These are phyloP conservation scores for Quercus wislizeni DNA, from an alignment of 306 rosid genomes.

Conservation along the genomic window DNA sequence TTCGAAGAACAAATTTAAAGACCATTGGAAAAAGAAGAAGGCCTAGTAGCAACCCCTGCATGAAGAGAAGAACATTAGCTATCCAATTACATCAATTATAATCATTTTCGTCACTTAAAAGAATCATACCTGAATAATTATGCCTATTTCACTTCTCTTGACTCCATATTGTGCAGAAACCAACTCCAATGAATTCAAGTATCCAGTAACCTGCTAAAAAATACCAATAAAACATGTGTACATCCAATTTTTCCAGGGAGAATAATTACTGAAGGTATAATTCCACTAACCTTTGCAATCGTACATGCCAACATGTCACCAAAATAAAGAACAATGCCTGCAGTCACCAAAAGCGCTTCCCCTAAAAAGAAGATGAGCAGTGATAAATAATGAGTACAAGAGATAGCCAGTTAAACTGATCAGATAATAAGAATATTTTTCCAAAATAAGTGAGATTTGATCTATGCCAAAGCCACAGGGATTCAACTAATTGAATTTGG, in stretches of 20 bases:
- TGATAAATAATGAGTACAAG: slow-evolving; percentile 3
- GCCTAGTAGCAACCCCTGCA: slow-evolving; percentile 91
- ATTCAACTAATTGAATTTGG: neutral
- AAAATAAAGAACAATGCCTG: slow-evolving; percentile 86
- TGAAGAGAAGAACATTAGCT: slow-evolving; percentile 30
- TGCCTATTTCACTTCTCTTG: slow-evolving; percentile 71
- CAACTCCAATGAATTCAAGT: slow-evolving; percentile 42
- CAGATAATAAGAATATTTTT: neutral
- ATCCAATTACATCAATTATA: slow-evolving; percentile 22
- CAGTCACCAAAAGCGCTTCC: slow-evolving; percentile 76
- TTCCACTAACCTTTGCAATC: slow-evolving; percentile 56
- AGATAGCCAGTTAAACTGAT: neutral
- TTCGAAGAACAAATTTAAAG: slow-evolving; percentile 55
- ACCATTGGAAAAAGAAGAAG: slow-evolving; percentile 72
- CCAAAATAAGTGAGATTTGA: neutral
- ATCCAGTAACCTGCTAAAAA: slow-evolving; percentile 54
- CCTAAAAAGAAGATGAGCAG: slow-evolving; percentile 42
- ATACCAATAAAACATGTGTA: slow-evolving; percentile 23
- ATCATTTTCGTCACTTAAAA: slow-evolving; percentile 21
- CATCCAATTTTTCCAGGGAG: slow-evolving; percentile 9
- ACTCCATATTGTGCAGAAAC: slow-evolving; percentile 43
- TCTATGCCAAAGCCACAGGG: neutral
- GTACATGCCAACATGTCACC: slow-evolving; percentile 82
- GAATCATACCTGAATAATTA: slow-evolving; percentile 72
- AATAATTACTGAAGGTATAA: neutral